Percentiles rank a stretch among this genome's conserved stretches.
phyloP scores from a whole-genome alignment of 2,329 filamentous ascomycete species.

The Pyricularia pennisetigena region DNA sequence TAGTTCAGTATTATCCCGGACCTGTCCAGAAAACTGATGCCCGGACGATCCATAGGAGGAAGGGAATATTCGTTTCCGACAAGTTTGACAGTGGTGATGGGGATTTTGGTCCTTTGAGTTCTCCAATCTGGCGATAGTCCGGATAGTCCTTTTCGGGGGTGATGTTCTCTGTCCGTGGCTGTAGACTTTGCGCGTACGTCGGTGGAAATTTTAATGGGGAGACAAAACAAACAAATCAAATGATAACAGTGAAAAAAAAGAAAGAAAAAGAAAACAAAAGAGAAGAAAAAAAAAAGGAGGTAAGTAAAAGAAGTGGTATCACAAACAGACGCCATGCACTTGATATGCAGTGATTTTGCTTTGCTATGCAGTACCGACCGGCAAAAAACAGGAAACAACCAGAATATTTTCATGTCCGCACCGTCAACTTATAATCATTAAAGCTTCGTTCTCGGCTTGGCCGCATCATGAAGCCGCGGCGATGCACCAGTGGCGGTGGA shows the following conservation, averaged over 20 bases:
- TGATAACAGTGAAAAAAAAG: constrained; percentile 2
- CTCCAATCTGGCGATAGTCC: neutral
- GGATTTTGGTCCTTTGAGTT: neutral
- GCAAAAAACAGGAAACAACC: constrained; percentile 1
- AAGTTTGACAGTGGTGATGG: neutral
- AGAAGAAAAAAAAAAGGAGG: constrained; percentile 3
- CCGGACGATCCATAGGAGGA: neutral
- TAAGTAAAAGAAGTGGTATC: constrained; percentile 9
- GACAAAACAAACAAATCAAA: neutral
- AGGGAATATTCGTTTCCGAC: neutral
- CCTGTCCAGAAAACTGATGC: neutral
- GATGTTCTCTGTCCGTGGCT: neutral
- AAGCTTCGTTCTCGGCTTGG: neutral
- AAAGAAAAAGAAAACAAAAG: constrained; percentile 10
- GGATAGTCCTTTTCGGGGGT: neutral
- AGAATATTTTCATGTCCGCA: neutral
- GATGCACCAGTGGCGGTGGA: constrained; percentile 95
- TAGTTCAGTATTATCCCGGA: neutral
- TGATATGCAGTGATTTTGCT: constrained; percentile 6
- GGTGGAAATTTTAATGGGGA: neutral
- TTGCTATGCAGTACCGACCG: constrained; percentile 4
- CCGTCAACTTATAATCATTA: neutral
- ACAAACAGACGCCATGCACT: constrained; percentile 10
- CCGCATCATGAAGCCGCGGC: constrained; percentile 46
- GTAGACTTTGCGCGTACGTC: neutral